Conservation (phyloP, 805 yeast species). For the Metschnikowia corniflorae region DNA sequence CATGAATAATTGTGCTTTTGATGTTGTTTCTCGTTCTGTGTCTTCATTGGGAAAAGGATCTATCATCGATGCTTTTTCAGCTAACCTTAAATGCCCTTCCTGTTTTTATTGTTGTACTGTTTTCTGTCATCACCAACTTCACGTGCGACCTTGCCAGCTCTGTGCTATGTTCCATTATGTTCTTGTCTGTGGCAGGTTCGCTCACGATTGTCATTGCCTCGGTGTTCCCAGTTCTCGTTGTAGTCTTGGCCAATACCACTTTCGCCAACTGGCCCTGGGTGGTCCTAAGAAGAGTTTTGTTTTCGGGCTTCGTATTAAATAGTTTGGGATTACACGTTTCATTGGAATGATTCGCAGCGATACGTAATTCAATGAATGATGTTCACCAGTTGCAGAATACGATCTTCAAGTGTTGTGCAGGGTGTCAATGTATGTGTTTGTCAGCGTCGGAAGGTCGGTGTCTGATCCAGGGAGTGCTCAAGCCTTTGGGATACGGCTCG, state of each 20-base stretch:
- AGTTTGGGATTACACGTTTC: conserved; percentile 39
- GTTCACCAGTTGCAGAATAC: conserved; percentile 33
- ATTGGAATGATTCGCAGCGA: conserved; percentile 40
- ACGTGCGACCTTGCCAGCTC: conserved; percentile 28
- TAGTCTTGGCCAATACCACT: conserved; percentile 37
- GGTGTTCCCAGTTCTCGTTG: conserved; percentile 34
- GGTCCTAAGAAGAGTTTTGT: conserved; percentile 42
- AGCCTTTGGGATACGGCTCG: conserved; percentile 26
- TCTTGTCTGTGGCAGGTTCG: conserved; percentile 40
- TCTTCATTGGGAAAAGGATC: no score
- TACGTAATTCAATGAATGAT: conserved; percentile 43
- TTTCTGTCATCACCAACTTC: conserved; percentile 33
- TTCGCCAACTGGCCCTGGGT: conserved; percentile 44
- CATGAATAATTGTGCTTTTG: no score
- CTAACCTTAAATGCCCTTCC: conserved; percentile 37
- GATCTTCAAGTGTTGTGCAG: conserved; percentile 26
- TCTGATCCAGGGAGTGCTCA: conserved; percentile 31
- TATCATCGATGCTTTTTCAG: no score
- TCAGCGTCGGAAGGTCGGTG: conserved; percentile 27
- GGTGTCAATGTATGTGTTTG: conserved; percentile 34
- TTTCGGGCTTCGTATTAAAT: conserved; percentile 30
- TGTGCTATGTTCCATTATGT: conserved; percentile 37
- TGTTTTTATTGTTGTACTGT: conserved; percentile 29
- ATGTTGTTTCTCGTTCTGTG: no score
- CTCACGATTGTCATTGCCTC: conserved; percentile 35